Percentiles rank a stretch among this genome's conserved stretches.
phyloP scores from a whole-genome alignment of 2,329 filamentous ascomycete species.

The Colletotrichum horii region DNA sequence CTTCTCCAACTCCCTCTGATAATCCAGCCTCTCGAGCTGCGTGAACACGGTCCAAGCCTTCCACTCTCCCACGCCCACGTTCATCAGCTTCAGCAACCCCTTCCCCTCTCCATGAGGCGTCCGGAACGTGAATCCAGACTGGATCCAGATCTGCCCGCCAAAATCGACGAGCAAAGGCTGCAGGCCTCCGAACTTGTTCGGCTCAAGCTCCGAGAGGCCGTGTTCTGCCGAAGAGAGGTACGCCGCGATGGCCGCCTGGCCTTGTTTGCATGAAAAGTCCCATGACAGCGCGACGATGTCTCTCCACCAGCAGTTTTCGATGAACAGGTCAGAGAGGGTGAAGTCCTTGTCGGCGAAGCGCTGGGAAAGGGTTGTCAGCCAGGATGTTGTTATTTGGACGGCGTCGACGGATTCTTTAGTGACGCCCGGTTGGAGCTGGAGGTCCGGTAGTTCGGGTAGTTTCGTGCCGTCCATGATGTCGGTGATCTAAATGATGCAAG shows the following conservation, averaged over 20 bases:
- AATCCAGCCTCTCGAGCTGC: constrained; percentile 28
- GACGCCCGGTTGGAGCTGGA: neutral
- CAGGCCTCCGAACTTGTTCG: constrained; percentile 10
- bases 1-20: constrained; percentile 14
- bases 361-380: neutral
- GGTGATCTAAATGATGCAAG: neutral
- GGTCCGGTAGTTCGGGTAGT: neutral
- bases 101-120: constrained; percentile 23
- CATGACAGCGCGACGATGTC: constrained; percentile 31
- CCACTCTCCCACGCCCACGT: constrained; percentile 21
- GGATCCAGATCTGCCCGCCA: constrained; percentile 20
- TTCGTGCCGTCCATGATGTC: neutral
- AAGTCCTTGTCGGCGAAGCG: neutral
- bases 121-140: constrained; percentile 24
- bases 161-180: constrained; percentile 20
- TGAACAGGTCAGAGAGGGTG: constrained; percentile 25
- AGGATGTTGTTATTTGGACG: neutral
- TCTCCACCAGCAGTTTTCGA: constrained; percentile 31
- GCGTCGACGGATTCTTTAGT: neutral
- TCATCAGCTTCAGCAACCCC: constrained; percentile 25
- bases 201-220: neutral
- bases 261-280: constrained; percentile 32
- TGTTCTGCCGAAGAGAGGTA: constrained; percentile 15
- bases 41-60: constrained; percentile 30
- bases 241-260: constrained; percentile 15